Conservation (phyloP, 176 grass and related monocot species). For the Tillandsia fasciculata region DNA sequence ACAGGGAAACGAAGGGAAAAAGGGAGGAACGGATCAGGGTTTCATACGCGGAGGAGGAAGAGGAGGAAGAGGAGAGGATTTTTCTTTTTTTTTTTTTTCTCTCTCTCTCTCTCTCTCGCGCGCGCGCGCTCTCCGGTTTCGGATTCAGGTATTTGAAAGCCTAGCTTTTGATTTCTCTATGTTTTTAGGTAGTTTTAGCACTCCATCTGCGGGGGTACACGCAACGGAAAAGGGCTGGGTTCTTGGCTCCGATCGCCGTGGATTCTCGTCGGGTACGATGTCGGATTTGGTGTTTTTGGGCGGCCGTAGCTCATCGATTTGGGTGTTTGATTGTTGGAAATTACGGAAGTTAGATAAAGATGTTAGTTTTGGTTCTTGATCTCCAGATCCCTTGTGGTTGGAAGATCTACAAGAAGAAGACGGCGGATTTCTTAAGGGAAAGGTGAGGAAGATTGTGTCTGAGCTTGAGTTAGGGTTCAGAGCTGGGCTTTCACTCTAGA, state of each 20-base stretch:
- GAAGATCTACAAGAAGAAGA: not conserved
- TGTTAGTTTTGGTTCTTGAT: constrained; percentile 4
- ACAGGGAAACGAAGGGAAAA: not conserved
- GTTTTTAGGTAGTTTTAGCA: not conserved
- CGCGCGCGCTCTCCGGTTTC: not conserved
- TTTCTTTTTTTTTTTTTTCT: not conserved
- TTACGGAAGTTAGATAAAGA: not conserved
- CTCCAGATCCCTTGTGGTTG: not conserved
- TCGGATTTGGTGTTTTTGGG: not conserved
- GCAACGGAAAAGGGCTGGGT: not conserved
- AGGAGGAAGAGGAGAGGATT: not conserved
- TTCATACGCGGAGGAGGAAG: not conserved
- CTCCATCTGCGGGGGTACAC: not conserved
- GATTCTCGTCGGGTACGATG: not conserved
- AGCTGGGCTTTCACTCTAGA: not conserved
- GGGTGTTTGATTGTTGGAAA: not conserved
- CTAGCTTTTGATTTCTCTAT: constrained; percentile 6
- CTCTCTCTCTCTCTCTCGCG: too few relatives aligned
- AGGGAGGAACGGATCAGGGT: not conserved
- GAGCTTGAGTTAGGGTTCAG: not conserved
- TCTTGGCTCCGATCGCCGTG: not conserved
- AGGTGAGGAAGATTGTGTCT: not conserved
- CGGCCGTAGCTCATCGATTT: not conserved
- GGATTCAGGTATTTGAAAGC: constrained; percentile 2
- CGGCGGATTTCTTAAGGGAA: not conserved